Evolutionary conservation across 108 stramenopile species (phyloP).

Genomic region (Phaeodactylum tricornutum): DNA sequence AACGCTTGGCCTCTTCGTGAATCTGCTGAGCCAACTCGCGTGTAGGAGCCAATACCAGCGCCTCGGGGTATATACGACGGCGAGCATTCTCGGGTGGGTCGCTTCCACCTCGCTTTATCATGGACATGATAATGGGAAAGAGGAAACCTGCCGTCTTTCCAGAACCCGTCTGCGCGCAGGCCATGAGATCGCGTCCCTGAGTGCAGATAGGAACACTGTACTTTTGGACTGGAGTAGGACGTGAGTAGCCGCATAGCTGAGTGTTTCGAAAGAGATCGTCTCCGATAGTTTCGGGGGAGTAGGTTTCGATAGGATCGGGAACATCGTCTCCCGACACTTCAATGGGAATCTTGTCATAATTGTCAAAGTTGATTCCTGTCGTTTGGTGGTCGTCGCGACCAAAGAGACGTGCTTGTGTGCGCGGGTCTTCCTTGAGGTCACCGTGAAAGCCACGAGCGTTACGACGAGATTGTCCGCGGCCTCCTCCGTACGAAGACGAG

Average conservation of each 20-base stretch:
- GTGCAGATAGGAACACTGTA: constrained; percentile 93
- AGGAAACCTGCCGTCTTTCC: constrained; percentile 98
- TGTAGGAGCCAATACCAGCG: constrained; percentile 92
- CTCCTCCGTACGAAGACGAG: constrained; percentile 7
- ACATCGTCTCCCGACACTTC: constrained; percentile 78
- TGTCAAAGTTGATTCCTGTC: constrained; percentile 99
- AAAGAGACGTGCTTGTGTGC: constrained; percentile 68
- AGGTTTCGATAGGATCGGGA: constrained; percentile 88
- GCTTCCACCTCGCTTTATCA: constrained; percentile 72
- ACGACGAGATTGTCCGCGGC: constrained; percentile 16
- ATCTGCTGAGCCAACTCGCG: constrained; percentile 98
- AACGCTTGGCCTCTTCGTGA: constrained; percentile 92
- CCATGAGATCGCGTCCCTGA: constrained; percentile 92
- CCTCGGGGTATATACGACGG: constrained; percentile 65
- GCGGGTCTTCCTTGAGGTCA: constrained; percentile 64
- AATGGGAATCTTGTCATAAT: constrained; percentile 97
- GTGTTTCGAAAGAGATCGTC: constrained; percentile 84
- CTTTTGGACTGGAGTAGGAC: constrained; percentile 98
- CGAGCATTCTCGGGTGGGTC: constrained; percentile 42
- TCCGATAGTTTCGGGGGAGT: constrained; percentile 82
- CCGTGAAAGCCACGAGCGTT: constrained; percentile 84
- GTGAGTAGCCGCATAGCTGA: constrained; percentile 85
- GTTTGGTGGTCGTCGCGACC: constrained; percentile 73
- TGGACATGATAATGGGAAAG: constrained; percentile 92
- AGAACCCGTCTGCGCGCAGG: constrained; percentile 91